Conservation (phyloP, 2,329 filamentous ascomycete species). For the Apiospora aurea region DNA sequence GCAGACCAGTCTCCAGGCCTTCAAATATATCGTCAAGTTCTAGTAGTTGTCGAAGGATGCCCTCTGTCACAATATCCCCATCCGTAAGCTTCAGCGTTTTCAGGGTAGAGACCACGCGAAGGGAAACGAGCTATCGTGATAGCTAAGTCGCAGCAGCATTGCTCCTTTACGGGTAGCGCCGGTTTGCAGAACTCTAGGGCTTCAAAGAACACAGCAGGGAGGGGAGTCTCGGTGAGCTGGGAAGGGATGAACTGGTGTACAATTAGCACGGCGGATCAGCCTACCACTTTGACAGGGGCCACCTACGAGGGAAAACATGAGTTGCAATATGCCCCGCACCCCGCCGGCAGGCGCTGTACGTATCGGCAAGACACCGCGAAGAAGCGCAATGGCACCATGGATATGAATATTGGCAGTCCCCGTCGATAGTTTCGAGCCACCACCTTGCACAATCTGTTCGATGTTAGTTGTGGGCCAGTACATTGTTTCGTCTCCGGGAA, state of each 20-base stretch:
- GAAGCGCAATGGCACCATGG: conserved; percentile 64
- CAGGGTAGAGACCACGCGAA: conserved; percentile 48
- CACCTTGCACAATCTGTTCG: conserved; percentile 47
- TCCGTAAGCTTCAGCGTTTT: conserved; percentile 47
- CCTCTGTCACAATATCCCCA: conserved; percentile 43
- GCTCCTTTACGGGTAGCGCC: conserved; percentile 46
- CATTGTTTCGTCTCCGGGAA: background rate
- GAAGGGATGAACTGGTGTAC: conserved; percentile 53
- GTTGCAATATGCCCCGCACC: conserved; percentile 59
- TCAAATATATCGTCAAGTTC: conserved; percentile 49
- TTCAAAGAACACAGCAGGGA: conserved; percentile 53
- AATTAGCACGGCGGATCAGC: background rate
- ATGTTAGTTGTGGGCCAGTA: conserved; percentile 29
- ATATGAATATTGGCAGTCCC: conserved; percentile 64
- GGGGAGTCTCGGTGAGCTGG: conserved; percentile 46
- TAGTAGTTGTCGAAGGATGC: conserved; percentile 48
- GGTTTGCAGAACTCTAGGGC: conserved; percentile 49
- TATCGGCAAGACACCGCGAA: conserved; percentile 54
- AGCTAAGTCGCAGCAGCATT: conserved; percentile 50
- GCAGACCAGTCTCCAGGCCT: conserved; percentile 46
- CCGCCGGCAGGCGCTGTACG: conserved; percentile 49
- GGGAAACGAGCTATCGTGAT: conserved; percentile 48
- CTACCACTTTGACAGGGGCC: background rate
- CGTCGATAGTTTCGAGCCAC: conserved; percentile 53
- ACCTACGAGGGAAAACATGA: conserved; percentile 63